phyloP scores from a whole-genome alignment of 352 stramenopile genomes.

The Globisporangium heterothallicum region DNA sequence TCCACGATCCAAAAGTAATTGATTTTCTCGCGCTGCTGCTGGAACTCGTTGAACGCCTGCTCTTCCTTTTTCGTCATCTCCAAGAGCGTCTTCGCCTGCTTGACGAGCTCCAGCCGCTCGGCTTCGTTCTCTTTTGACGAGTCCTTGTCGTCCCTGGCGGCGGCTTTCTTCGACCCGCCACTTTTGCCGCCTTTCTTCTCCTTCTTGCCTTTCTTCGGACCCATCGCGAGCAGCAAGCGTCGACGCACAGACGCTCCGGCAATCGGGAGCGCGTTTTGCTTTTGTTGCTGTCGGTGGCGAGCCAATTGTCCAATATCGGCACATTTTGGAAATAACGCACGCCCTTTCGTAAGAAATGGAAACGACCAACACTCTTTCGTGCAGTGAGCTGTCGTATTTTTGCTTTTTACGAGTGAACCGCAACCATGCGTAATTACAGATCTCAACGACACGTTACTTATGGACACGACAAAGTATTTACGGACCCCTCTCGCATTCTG shows the following conservation, averaged over 20 bases:
- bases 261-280: background rate
- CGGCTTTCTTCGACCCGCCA: slow-evolving; percentile 41
- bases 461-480: background rate
- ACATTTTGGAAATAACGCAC: background rate
- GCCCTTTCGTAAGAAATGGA: background rate
- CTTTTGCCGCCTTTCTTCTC: slow-evolving; percentile 51
- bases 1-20: slow-evolving; percentile 98
- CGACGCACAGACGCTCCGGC: background rate
- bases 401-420: background rate
- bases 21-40: slow-evolving; percentile 94
- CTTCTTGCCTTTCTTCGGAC: slow-evolving; percentile 67
- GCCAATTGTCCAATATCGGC: too few species aligned
- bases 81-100: slow-evolving; percentile 68
- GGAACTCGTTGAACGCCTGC: slow-evolving; percentile 93
- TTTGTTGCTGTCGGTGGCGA: background rate
- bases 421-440: background rate
- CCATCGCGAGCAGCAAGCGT: slow-evolving; percentile 21
- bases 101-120: slow-evolving; percentile 66
- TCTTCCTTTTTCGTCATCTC: slow-evolving; percentile 88
- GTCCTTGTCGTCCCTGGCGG: slow-evolving; percentile 41
- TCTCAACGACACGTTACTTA: background rate
- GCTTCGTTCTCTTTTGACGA: slow-evolving; percentile 53
- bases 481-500: background rate
- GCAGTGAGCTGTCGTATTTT: too few species aligned
- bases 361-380: background rate